A percentile compares a stretch with the other conserved stretches of the same genome.
Conservation (phyloP, 176 grass and related monocot species). For the Ensete ventricosum region DNA sequence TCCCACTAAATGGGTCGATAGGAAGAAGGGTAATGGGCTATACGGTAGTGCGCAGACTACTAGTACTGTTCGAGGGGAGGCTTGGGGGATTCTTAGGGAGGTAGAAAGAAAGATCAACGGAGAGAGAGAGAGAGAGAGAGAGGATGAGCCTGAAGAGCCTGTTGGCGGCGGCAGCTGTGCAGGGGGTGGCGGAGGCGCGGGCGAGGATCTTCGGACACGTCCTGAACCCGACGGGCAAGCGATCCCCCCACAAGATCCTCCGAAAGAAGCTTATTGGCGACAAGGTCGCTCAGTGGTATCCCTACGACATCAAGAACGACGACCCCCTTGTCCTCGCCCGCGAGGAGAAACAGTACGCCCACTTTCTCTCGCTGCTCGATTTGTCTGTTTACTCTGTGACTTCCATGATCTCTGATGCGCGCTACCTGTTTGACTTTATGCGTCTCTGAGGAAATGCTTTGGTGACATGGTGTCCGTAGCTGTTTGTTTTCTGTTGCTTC, state of each 20-base stretch:
- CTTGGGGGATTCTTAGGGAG: background rate
- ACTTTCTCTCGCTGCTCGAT: background rate
- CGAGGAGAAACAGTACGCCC: constrained; percentile 56
- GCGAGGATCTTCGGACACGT: constrained; percentile 59
- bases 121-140: constrained; percentile 19
- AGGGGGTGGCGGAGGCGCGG: constrained; percentile 32
- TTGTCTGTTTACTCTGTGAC: background rate
- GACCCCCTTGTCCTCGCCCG: constrained; percentile 45
- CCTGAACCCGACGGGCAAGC: constrained; percentile 51
- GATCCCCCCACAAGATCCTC: constrained; percentile 58
- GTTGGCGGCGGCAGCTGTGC: constrained; percentile 38
- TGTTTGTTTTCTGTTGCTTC: no score
- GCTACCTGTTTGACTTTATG: no score
- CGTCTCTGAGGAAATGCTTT: no score
- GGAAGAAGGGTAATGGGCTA: no score
- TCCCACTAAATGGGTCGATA: no score
- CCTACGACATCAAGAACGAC: constrained; percentile 59
- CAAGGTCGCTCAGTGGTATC: constrained; percentile 68
- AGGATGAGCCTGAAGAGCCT: constrained; percentile 40
- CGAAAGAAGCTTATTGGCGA: constrained; percentile 57
- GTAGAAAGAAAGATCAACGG: background rate
- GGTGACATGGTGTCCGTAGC: no score
- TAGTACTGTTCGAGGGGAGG: no score
- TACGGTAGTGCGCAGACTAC: no score
- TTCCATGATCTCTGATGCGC: no score